Evolutionary conservation across 2,329 filamentous ascomycete genomes (phyloP).

Genomic region (Fusarium nygamai): DNA sequence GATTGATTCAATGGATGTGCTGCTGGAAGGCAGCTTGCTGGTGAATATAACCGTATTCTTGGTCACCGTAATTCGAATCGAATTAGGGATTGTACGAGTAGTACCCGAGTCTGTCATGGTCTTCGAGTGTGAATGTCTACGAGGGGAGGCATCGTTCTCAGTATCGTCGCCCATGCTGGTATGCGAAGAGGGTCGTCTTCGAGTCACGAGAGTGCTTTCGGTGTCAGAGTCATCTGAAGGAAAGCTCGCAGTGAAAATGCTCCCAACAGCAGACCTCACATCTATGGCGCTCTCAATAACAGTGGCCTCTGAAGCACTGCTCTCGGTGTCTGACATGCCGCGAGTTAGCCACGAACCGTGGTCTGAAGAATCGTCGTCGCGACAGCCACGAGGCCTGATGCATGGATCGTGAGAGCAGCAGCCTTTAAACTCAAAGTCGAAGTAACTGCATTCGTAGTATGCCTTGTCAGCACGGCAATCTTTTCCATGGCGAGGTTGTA

Average conservation of each 20-base stretch:
- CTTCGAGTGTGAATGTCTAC: slow-evolving; percentile 9
- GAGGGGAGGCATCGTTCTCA: not conserved
- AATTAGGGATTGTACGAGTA: slow-evolving; percentile 51
- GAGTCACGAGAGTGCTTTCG: not conserved
- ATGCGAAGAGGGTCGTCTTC: not conserved
- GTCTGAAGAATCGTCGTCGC: not conserved
- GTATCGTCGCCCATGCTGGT: slow-evolving; percentile 2
- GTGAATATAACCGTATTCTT: slow-evolving; percentile 48
- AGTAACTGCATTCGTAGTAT: slow-evolving; percentile 53
- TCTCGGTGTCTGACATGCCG: slow-evolving; percentile 2
- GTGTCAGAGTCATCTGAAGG: not conserved
- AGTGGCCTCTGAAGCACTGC: not conserved
- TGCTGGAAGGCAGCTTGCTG: slow-evolving; percentile 34
- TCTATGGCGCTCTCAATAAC: not conserved
- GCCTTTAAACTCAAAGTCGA: slow-evolving; percentile 48
- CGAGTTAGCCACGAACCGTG: not conserved
- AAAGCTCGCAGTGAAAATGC: not conserved
- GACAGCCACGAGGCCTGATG: slow-evolving; percentile 22
- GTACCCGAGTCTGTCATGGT: slow-evolving; percentile 50
- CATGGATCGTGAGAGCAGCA: slow-evolving; percentile 61
- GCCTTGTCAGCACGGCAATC: slow-evolving; percentile 44
- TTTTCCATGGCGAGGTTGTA: slow-evolving; percentile 5
- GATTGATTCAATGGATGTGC: slow-evolving; percentile 9
- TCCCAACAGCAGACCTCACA: not conserved
- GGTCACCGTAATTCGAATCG: slow-evolving; percentile 48